A percentile compares a stretch with the other conserved stretches of the same genome.
phyloP scores from a whole-genome alignment of 164 flowering plant genomes.

The Magnolia kwangsiensis region DNA sequence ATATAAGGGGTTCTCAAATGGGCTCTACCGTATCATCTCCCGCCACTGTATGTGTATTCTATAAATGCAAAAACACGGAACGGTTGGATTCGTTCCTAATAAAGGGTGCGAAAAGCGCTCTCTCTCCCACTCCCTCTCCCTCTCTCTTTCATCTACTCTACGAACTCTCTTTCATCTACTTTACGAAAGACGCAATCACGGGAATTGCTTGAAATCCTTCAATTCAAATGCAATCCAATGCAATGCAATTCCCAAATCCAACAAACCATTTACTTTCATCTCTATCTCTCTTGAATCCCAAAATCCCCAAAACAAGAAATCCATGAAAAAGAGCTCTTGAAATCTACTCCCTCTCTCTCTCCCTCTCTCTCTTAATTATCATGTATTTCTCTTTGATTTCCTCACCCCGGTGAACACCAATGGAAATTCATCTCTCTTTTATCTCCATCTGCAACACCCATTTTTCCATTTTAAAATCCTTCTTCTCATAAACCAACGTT shows the following conservation, averaged over 20 bases:
- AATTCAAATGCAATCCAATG: slow-evolving; percentile 25
- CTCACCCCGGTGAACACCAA: background rate
- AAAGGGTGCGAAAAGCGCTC: slow-evolving; percentile 4
- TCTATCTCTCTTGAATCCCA: background rate
- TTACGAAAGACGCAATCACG: slow-evolving; percentile 65
- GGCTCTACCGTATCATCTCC: background rate
- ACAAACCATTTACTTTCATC: slow-evolving; percentile 14
- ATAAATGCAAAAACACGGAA: slow-evolving; percentile 8
- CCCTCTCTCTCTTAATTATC: background rate
- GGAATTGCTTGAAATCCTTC: slow-evolving; percentile 51
- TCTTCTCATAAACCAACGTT: background rate
- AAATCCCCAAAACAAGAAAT: background rate
- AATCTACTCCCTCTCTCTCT: slow-evolving; percentile 5
- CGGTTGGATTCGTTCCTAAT: slow-evolving; percentile 8
- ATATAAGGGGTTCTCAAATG: background rate
- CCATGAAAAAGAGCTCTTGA: background rate
- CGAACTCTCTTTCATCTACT: too few relatives aligned
- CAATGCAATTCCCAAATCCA: slow-evolving; percentile 15
- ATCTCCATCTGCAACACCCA: background rate
- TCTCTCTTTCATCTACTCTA: too few relatives aligned
- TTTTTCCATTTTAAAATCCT: background rate
- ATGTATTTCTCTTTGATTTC: slow-evolving; percentile 6
- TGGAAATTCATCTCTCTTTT: background rate
- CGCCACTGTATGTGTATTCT: background rate
- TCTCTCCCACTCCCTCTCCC: background rate